These are phyloP conservation scores for Rhizopogon vinicolor DNA, from an alignment of 768 basidiomycete species.

Conservation along the genomic window DNA sequence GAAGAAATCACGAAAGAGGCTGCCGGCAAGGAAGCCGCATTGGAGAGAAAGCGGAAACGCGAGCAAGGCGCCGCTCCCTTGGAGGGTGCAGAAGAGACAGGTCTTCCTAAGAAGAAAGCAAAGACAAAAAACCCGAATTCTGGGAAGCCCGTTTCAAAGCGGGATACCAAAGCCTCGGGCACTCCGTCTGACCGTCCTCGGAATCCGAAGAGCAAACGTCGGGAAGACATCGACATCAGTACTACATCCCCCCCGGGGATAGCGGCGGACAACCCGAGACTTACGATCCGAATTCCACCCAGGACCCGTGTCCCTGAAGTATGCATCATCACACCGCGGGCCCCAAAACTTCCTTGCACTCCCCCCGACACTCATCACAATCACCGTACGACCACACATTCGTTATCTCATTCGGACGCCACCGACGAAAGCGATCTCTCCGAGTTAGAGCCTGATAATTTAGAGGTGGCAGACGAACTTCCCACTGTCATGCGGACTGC, in stretches of 20 bases:
- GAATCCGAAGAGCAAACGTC: constrained; percentile 21
- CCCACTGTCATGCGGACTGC: constrained; percentile 13
- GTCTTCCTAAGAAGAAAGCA: constrained; percentile 9
- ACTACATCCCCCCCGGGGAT: background rate
- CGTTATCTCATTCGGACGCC: constrained; percentile 4
- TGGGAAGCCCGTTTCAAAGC: constrained; percentile 12
- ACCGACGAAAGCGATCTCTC: constrained; percentile 23
- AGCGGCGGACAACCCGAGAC: background rate
- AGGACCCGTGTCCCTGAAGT: constrained; percentile 2
- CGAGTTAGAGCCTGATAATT: constrained; percentile 13
- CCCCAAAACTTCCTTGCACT: constrained; percentile 10
- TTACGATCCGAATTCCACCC: background rate
- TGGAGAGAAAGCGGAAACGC: constrained; percentile 53
- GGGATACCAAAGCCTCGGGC: constrained; percentile 20
- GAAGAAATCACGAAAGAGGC: constrained; percentile 54
- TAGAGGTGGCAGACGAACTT: constrained; percentile 21
- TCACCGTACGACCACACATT: constrained; percentile 8
- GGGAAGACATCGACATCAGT: background rate
- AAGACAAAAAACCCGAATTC: constrained; percentile 14
- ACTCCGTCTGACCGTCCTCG: constrained; percentile 20
- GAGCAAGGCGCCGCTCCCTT: constrained; percentile 38
- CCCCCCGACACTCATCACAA: constrained; percentile 19
- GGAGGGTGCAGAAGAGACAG: constrained; percentile 2
- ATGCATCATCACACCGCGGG: constrained; percentile 11
- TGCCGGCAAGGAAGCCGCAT: constrained; percentile 46